Conservation (phyloP, 345 rosid species). For the Salix udensis region DNA sequence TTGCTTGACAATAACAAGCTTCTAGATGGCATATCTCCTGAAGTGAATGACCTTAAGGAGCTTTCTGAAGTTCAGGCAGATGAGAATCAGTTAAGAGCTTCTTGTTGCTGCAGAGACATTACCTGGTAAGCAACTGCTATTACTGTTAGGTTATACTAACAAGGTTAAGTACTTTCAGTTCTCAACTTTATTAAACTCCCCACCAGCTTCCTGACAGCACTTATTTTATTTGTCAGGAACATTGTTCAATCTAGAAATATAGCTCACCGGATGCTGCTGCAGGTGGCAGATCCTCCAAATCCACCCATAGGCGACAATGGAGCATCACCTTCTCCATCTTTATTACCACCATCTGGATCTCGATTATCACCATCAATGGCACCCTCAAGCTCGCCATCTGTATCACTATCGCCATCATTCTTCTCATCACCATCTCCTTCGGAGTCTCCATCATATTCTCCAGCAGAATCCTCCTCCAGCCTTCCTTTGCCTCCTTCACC, state of each 20-base stretch:
- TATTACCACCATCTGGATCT: constrained; percentile 23
- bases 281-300: constrained; percentile 17
- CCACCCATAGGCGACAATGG: constrained; percentile 11
- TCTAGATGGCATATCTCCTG: constrained; percentile 38
- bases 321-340: constrained; percentile 16
- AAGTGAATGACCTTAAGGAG: constrained; percentile 32
- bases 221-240: constrained; percentile 33
- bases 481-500: constrained; percentile 32
- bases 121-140: constrained; percentile 19
- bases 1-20: constrained; percentile 49
- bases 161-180: not conserved
- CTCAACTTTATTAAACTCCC: not conserved
- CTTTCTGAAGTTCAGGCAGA: constrained; percentile 44
- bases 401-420: not conserved
- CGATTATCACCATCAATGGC: constrained; percentile 16
- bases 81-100: constrained; percentile 31
- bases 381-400: constrained; percentile 22
- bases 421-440: constrained; percentile 34
- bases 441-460: constrained; percentile 28
- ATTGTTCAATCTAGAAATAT: constrained; percentile 19
- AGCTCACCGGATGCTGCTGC: constrained; percentile 41
- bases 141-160: not conserved
- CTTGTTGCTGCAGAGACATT: constrained; percentile 16
- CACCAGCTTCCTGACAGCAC: constrained; percentile 9
- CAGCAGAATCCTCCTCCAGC: constrained; percentile 27